phyloP scores from a whole-genome alignment of 352 stramenopile species.

The Globisporangium irregulare region DNA sequence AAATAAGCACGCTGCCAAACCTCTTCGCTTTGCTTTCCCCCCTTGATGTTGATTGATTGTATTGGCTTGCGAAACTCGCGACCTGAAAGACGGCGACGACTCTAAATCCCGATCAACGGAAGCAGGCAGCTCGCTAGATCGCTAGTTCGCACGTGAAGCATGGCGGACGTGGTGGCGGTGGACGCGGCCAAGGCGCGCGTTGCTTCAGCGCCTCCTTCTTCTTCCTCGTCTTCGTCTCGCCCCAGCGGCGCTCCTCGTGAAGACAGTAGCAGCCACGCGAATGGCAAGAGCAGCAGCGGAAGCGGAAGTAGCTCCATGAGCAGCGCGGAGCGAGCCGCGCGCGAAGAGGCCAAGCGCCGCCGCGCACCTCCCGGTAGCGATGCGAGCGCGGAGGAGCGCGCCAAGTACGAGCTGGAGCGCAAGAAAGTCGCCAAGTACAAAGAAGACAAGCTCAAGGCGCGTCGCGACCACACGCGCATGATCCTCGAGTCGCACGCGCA shows the following conservation, averaged over 20 bases:
- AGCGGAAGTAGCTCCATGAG: slow-evolving; percentile 4
- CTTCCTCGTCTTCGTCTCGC: slow-evolving; percentile 15
- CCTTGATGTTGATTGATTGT: background rate
- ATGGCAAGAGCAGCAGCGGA: slow-evolving; percentile 17
- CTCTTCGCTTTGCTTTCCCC: background rate
- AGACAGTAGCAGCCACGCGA: background rate
- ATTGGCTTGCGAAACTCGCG: background rate
- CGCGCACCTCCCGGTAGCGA: slow-evolving; percentile 50
- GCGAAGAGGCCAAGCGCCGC: slow-evolving; percentile 35
- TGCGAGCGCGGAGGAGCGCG: slow-evolving; percentile 61
- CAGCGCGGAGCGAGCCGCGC: slow-evolving; percentile 17
- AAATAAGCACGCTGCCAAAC: background rate
- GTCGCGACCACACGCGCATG: slow-evolving; percentile 83
- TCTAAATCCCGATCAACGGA: background rate
- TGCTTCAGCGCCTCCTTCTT: slow-evolving; percentile 18
- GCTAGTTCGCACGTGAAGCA: slow-evolving; percentile 1
- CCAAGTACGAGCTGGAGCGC: slow-evolving; percentile 80
- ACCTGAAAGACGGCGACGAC: background rate
- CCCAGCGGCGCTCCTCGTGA: background rate
- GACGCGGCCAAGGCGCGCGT: slow-evolving; percentile 1
- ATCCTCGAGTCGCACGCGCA: slow-evolving; percentile 85
- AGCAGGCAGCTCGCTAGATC: background rate
- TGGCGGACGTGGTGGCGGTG: slow-evolving; percentile 27
- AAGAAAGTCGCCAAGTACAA: slow-evolving; percentile 89
- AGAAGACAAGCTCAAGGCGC: slow-evolving; percentile 85